These are phyloP conservation scores for Cyberlindnera sargentensis DNA, from an alignment of 805 yeast species.

Conservation along the genomic window DNA sequence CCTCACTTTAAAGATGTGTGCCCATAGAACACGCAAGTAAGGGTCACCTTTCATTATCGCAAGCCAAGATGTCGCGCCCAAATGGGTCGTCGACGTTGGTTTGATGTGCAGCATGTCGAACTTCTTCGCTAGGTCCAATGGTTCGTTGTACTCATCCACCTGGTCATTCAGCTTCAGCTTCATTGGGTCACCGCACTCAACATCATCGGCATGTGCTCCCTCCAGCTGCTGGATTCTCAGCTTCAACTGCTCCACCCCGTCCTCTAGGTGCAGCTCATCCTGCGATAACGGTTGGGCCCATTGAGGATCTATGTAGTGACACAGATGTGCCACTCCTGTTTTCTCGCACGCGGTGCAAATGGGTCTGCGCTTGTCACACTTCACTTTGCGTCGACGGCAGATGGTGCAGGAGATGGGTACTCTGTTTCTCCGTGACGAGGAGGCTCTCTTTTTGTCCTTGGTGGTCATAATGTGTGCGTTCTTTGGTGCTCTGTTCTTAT, in stretches of 20 bases:
- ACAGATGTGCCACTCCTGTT: conserved; percentile 51
- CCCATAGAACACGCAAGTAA: conserved; percentile 48
- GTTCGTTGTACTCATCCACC: conserved; percentile 8
- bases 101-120: conserved; percentile 39
- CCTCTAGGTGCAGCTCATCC: conserved; percentile 42
- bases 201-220: conserved; percentile 1
- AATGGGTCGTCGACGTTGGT: conserved; percentile 34
- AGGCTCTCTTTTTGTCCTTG: neutral
- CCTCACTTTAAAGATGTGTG: conserved; percentile 36
- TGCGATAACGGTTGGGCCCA: conserved; percentile 45
- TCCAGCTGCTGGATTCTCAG: conserved; percentile 46
- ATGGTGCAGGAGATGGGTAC: conserved; percentile 40
- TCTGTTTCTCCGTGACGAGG: conserved; percentile 34
- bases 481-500: no score
- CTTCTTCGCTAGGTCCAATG: conserved; percentile 33
- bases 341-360: conserved; percentile 50
- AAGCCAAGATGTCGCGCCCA: conserved; percentile 53
- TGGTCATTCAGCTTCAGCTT: neutral
- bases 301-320: conserved; percentile 51
- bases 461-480: no score
- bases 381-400: conserved; percentile 44
- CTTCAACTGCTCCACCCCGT: conserved; percentile 46
- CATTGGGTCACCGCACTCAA: conserved; percentile 3
- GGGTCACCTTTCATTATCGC: conserved; percentile 55
- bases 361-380: conserved; percentile 45